Base-by-base conservation (phyloP, 257 asterid genomes). In the Rehmannia glutinosa region DNA sequence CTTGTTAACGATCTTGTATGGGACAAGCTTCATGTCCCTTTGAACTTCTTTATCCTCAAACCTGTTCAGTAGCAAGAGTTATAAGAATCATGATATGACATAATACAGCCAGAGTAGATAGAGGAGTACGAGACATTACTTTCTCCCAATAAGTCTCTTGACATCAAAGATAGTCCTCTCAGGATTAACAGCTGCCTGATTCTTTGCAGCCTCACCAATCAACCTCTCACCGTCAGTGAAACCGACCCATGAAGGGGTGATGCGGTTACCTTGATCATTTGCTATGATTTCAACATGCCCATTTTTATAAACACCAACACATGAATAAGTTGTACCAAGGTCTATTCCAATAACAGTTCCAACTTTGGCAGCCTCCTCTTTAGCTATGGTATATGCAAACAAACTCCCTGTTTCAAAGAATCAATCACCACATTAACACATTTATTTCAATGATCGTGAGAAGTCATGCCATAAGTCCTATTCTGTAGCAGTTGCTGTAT, bases 131-230 rank as follows among this genome's bases (percentile, higher is more conserved):
- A 52, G 36, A 45, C 11, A 71, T 78, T 84, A 89, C 96, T 82
- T 89, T 83, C 95, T 74, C 55, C 95, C 95, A 1, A 86, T 84
- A 45, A 89, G 88, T 52, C 96, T 78, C 79, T 89, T 89, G 77
- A 83, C 95, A 53, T 86, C 96, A 28, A 83, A 89, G 81, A 89
- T 5, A 0, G 96, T 89, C 83, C 96, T 84, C 73, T 89, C 94
- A 0, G 95, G 79, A 70, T 88, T 88, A 23, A 74, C 75, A 56
- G 91, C 84, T 45, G 94, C 94, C 56, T 73, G 91, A 76, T 86
- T 88, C 84, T 88, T 88, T 2, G 88, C 94, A 65, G 94, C 94
- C 77, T 88, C 93, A 24, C 93, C 96, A 39, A 88, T 86, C 85
- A 88, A 75, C 75, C 96, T 80, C 75, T 88, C 94, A 6, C 41